Base-by-base conservation (phyloP, 192 early-diverging fungal species). In the Glomus cerebriforme region DNA sequence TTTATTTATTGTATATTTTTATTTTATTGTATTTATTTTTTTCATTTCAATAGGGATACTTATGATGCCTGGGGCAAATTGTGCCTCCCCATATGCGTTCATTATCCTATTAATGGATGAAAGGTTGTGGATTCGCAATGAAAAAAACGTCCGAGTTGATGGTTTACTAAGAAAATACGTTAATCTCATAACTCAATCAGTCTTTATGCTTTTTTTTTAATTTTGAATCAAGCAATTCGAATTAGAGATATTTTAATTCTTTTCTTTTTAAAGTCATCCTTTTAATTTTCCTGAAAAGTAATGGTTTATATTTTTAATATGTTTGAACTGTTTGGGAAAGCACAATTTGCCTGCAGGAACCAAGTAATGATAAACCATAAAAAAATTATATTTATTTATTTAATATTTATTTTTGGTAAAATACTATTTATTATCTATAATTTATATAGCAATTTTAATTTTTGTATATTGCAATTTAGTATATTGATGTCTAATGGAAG, bases 1-100 rank as follows among this genome's bases (percentile, higher is more conserved):
- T 47, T 39, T 37, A 27, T n/a, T 37, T 71, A 37, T 45, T 9
- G 7, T 47, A 45, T 43, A 45, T 71, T 17, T 71, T 37, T 35
- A 37, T 71, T 71, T 73, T 54, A 32, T 73, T 73, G 6, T 73
- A 54, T 35, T 34, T 34, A 31, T 54, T 73, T 73, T 39, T 19
- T 39, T 35, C 22, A 13, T 68, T 68, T 68, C 19, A 68, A 68
- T 37, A 68, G 66, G 66, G 66, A 68, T 68, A 24, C 54, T 49
- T 58, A 17, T 12, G 49, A 32, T 73, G 45, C 43, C 13, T 73
- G 72, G 72, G 47, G 72, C 24, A 73, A 73, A 73, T 58, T 73
- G 72, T 73, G 72, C n/a, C 10, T 73, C 27, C 35, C 72, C 43
- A 31, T 47, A 19, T 73, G 72, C 72, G 72, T 68, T 19, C 66